Conservation (phyloP, 352 stramenopile genomes). For the Globisporangium spiculum region DNA sequence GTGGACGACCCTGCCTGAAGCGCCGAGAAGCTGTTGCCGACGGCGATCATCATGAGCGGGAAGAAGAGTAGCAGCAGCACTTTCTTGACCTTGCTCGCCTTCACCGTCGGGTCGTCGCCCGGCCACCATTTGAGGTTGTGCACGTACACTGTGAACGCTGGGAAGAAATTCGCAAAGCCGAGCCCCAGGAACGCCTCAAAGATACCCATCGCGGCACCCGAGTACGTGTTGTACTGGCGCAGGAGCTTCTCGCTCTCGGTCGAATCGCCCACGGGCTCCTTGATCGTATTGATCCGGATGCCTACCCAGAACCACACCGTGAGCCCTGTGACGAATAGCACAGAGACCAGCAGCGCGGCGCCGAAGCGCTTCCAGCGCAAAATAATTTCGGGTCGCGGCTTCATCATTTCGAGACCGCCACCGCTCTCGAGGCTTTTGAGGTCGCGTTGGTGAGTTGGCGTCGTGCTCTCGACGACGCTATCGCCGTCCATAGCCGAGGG, state of each 20-base stretch:
- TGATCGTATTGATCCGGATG: slow-evolving; percentile 15
- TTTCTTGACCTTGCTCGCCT: slow-evolving; percentile 21
- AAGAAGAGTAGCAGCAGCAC: slow-evolving; percentile 22
- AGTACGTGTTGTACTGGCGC: slow-evolving; percentile 24
- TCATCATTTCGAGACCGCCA: neutral
- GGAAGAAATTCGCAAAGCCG: slow-evolving; percentile 24
- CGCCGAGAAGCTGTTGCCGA: slow-evolving; percentile 24
- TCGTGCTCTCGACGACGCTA: slow-evolving; percentile 1
- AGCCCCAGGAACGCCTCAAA: slow-evolving; percentile 20
- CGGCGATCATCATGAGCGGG: slow-evolving; percentile 19
- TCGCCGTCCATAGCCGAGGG: slow-evolving; percentile 10
- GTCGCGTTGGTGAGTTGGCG: neutral
- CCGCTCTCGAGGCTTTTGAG: neutral
- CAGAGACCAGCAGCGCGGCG: slow-evolving; percentile 1
- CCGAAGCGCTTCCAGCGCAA: slow-evolving; percentile 22
- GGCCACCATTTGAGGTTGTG: slow-evolving; percentile 28
- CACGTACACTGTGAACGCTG: slow-evolving; percentile 25
- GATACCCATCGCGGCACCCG: slow-evolving; percentile 23
- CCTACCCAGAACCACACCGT: slow-evolving; percentile 17
- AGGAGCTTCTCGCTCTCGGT: slow-evolving; percentile 16
- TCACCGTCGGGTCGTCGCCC: slow-evolving; percentile 18
- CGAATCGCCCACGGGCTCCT: slow-evolving; percentile 16
- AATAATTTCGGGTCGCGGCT: slow-evolving; percentile 18
- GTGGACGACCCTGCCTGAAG: slow-evolving; percentile 18
- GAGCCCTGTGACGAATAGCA: slow-evolving; percentile 13